Conservation (phyloP, 2,329 filamentous ascomycete genomes). For the Achaetomium macrosporum region DNA sequence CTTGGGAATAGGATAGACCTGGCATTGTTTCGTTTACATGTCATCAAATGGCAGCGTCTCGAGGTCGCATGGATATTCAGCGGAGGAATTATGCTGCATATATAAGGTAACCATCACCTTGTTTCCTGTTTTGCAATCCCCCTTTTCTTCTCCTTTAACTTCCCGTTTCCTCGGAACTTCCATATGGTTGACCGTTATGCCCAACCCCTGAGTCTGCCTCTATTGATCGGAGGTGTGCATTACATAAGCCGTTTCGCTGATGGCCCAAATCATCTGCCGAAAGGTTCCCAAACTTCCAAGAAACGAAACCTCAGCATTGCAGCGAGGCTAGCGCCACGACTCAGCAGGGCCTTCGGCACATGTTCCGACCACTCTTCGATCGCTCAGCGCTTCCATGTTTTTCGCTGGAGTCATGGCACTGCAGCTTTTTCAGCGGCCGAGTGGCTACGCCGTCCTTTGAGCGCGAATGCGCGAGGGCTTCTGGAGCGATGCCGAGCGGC, state of each 20-base stretch:
- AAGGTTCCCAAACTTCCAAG: constrained; percentile 3
- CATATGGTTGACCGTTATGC: no score
- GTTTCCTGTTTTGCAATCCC: no score
- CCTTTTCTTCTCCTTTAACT: no score
- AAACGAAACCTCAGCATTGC: constrained; percentile 4
- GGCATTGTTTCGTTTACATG: background rate
- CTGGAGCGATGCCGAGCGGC: no score
- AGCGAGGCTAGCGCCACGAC: constrained; percentile 7
- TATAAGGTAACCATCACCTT: no score
- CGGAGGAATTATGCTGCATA: no score
- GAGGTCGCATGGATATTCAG: no score
- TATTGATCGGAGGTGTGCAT: background rate
- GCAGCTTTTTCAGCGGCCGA: background rate
- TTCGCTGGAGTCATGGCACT: background rate
- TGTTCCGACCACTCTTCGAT: constrained; percentile 6
- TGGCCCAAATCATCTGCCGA: constrained; percentile 19
- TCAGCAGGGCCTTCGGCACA: constrained; percentile 13
- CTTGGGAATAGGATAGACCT: background rate
- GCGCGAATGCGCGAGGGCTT: background rate
- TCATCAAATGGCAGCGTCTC: no score
- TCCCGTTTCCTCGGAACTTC: no score
- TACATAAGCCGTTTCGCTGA: background rate
- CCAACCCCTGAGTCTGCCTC: background rate
- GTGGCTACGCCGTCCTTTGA: background rate
- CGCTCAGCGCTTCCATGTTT: background rate